Base-by-base conservation (phyloP, 495 filamentous ascomycete species). In the Penicillium pancosmium region DNA sequence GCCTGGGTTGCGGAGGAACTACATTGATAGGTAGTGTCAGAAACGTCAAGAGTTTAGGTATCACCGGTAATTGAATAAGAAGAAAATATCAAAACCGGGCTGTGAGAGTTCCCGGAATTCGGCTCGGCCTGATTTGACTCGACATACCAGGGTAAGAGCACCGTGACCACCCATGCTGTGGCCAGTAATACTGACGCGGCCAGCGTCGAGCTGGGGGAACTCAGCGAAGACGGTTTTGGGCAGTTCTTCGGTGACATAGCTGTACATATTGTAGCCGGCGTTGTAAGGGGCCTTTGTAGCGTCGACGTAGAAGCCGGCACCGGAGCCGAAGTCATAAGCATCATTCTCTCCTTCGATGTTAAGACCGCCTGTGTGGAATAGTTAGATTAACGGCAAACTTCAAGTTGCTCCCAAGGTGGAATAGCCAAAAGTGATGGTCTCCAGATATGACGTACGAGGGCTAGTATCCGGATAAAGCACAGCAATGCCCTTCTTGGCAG, bases 111-210 rank as follows among this genome's bases (percentile, higher is more conserved):
- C 23, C 3, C 23, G 23, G 3, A 23, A 4, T 23, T 23, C 23
- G 23, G 23, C 23, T 23, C 3, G 23, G 52, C n/a, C 44, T 34
- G 52, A 27, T 5, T 31, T n/a, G 25, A 15, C 36, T 38, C 4
- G 35, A 62, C 54, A 50, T 67, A 87, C 85, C 64, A 97, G 74
- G 51, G 91, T 96, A 61, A 98, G 77, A 49, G 94, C 94, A 21
- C 94, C 94, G 73, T 98, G 94, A 0, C 94, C 94, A 64, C 94
- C 94, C 94, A 98, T 98, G 65, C 84, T 89, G 73, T 98, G 94
- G 3, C 94, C 94, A 36, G 88, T 92, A 63, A 98, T 93, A 67
- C 86, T 86, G 36, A 97, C 84, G 0, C 86, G 76, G 15, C 64
- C 74, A 0, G 68, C 51, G 70, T 97, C 92, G 2, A 98, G 72